Evolutionary conservation across 148 eudicot species (phyloP), one percentile per base, ranked within the genome.

Genomic region (Fagopyrum tataricum): DNA sequence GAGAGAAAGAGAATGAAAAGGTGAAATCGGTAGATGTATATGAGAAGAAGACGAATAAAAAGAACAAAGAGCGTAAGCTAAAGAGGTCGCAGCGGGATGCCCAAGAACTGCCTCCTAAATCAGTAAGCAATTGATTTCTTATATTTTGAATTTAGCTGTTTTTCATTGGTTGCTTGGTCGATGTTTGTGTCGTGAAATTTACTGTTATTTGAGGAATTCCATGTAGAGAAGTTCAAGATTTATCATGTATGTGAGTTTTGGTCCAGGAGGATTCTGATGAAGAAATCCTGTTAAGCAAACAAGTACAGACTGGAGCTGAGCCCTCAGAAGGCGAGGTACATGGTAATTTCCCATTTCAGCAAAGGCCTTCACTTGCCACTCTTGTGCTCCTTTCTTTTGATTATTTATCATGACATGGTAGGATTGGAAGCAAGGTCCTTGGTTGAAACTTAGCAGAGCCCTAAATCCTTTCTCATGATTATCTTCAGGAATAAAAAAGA

Each of bases 311-410:
- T 21, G 78, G 51, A 67, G 42, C 74, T 49, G 81, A 77, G 44
- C 76, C 72, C 48, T 68, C 85, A 4, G 85, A 77, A 71, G 82
- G 81, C 58, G 91, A 92, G 85, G 89, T 82, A 77, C 82, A 72
- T 77, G 82, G 80, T 89, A 82, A 78, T 84, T 80, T 3, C 37
- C 71, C 9, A 17, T 13, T 13, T 74, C n/a, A 72, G 7, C 15
- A 5, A 37, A 37, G 15, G 1, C 24, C 14, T 14, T 49, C 7
- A 72, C 14, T 58, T 47, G 52, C 7, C 53, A 44, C 6, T 2
- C 13, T 61, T 12, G 2, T 37, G 9, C 58, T 31, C 12, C 51
- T 71, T 61, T 49, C 48, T 42, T 20, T 21, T 75, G n/a, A 17
- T 13, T 67, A 15, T 42, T 23, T 66, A 17, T 44, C 39, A 4